Evolutionary conservation across 331 rosid genomes (phyloP), one percentile per base, ranked within the genome.

Genomic region (Acacia pycnantha): DNA sequence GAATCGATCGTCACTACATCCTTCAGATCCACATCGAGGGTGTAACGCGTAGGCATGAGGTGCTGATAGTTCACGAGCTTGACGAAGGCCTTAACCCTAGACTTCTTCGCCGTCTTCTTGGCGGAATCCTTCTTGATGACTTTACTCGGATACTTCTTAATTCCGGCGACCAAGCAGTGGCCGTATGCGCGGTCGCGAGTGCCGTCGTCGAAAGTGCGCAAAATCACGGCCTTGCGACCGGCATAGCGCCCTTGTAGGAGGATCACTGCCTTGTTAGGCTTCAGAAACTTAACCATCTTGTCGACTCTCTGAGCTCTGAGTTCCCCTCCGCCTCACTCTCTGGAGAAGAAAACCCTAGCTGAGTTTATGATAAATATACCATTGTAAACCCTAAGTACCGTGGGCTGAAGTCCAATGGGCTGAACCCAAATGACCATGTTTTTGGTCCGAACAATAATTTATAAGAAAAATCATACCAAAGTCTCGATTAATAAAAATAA

Each of bases 91-190:
- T 61, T 61, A 24, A 61, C 67, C 18, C 67, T 27, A 11, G 67
- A 61, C 18, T 61, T 61, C 67, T 61, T 61, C 8, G 67, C 67
- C 37, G 67, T 61, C 67, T 61, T 61, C 67, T 61, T 61, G 35
- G 67, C 67, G 18, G 67, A 61, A 26, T 61, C 67, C 67, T 61
- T 61, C 67, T 61, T 61, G 67, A 61, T 61, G 67, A 61, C 67
- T 27, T 61, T 61, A 13, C 67, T 26, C 0, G 67, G 67, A 13
- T 61, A 61, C 37, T 61, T 61, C 35, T 61, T 61, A 35, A 61
- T 61, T 1, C 67, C 67, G 19, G 35, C 67, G 3, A 61, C 67
- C 67, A 61, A 24, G 33, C 67, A 61, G 35, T 61, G 67, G 19
- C 67, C 67, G 37, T 61, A 61, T 1, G 67, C 67, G 35, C 67